phyloP scores from a whole-genome alignment of 2,329 filamentous ascomycete genomes.

The Metarhizium brunneum region DNA sequence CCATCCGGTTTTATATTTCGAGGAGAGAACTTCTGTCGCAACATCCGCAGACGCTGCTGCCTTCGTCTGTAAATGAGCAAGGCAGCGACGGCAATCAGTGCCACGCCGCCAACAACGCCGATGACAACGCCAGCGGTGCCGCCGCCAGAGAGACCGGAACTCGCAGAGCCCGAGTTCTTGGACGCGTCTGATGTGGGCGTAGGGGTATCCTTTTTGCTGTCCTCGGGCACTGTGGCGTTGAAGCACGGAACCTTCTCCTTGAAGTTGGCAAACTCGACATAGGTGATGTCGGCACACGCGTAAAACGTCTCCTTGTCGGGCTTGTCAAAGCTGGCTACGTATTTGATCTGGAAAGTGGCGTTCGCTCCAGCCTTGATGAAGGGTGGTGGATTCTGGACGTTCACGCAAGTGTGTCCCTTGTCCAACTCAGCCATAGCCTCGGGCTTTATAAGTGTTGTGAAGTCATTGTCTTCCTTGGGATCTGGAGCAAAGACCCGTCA shows the following conservation, averaged over 20 bases:
- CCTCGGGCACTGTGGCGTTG: conserved; percentile 27
- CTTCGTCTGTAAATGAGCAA: conserved; percentile 41
- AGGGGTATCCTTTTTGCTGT: conserved; percentile 11
- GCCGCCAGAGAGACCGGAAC: conserved; percentile 45
- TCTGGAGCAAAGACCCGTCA: conserved; percentile 16
- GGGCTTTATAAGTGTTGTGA: conserved; percentile 26
- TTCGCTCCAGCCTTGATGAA: conserved; percentile 29
- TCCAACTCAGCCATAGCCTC: conserved; percentile 28
- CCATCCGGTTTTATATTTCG: conserved; percentile 16
- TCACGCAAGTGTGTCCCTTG: conserved; percentile 37
- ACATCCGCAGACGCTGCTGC: conserved; percentile 13
- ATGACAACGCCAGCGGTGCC: conserved; percentile 69
- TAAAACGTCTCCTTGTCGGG: conserved; percentile 36
- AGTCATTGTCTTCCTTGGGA: conserved; percentile 29
- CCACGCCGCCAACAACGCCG: conserved; percentile 55
- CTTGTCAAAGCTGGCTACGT: conserved; percentile 33
- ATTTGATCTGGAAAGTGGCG: conserved; percentile 40
- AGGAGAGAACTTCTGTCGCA: conserved; percentile 16
- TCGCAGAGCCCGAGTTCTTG: conserved; percentile 15
- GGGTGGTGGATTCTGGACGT: conserved; percentile 23
- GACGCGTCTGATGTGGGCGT: conserved; percentile 10
- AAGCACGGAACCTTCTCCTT: conserved; percentile 29
- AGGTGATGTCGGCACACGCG: conserved; percentile 39
- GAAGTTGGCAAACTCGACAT: conserved; percentile 27
- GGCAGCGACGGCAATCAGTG: conserved; percentile 48